Percentiles rank a stretch among this genome's conserved stretches.
These are phyloP conservation scores for Fusarium devonianum DNA, from an alignment of 2,329 filamentous ascomycete species.

Conservation along the genomic window DNA sequence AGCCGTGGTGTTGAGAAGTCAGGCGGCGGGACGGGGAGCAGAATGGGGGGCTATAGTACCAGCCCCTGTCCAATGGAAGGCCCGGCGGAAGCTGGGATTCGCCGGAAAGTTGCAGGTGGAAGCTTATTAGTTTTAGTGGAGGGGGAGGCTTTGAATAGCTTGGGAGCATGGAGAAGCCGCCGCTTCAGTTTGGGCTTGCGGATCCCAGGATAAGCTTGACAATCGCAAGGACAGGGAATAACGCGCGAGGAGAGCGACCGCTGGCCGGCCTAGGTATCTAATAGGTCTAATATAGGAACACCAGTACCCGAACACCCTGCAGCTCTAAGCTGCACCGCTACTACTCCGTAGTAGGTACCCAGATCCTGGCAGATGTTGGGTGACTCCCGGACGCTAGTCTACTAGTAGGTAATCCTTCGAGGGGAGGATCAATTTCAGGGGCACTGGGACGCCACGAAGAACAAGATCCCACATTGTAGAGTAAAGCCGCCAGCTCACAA, in stretches of 20 bases:
- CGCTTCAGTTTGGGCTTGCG: slow-evolving; percentile 23
- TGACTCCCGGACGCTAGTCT: no score
- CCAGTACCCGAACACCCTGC: no score
- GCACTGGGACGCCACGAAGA: no score
- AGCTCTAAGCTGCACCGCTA: background rate
- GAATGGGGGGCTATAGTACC: slow-evolving; percentile 26
- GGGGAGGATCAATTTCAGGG: no score
- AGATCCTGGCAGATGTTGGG: background rate
- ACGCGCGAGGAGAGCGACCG: background rate
- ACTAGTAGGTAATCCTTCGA: no score
- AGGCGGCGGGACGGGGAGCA: no score
- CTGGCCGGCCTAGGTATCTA: background rate
- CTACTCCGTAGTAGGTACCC: background rate
- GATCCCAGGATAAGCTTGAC: slow-evolving; percentile 20
- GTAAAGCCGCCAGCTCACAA: no score
- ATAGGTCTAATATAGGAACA: no score
- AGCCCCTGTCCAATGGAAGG: slow-evolving; percentile 33
- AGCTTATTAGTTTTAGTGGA: slow-evolving; percentile 20
- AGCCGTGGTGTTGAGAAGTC: slow-evolving; percentile 31
- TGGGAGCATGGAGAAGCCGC: slow-evolving; percentile 29
- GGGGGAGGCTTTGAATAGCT: slow-evolving; percentile 17
- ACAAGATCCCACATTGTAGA: no score
- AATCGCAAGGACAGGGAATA: slow-evolving; percentile 4
- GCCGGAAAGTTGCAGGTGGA: slow-evolving; percentile 27
- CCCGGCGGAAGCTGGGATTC: slow-evolving; percentile 28